phyloP scores from a whole-genome alignment of 768 basidiomycete species.

The Trametes villosa region DNA sequence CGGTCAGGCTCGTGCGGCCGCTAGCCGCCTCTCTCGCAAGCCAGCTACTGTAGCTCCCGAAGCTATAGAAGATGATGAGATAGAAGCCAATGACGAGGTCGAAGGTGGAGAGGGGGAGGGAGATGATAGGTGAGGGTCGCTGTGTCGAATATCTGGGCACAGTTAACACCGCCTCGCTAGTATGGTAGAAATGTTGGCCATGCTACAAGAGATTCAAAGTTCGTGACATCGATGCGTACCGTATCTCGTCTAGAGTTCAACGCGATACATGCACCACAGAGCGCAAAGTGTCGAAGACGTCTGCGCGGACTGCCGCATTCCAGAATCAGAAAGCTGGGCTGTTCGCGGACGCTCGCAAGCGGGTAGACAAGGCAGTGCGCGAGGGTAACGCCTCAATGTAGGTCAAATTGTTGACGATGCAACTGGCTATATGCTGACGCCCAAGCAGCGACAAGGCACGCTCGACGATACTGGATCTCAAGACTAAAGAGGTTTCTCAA shows the following conservation, averaged over 20 bases:
- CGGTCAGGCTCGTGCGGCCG: too few relatives aligned
- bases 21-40: too few relatives aligned
- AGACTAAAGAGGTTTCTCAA: constrained; percentile 26
- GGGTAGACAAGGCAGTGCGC: constrained; percentile 21
- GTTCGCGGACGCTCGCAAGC: constrained; percentile 28
- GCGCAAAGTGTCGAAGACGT: constrained; percentile 30
- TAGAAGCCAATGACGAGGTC: constrained; percentile 8
- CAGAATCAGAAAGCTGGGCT: constrained; percentile 30
- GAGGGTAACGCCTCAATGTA: constrained; percentile 30
- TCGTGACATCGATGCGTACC: background rate
- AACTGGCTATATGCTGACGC: background rate
- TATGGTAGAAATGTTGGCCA: constrained; percentile 32
- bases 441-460: constrained; percentile 34
- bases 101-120: constrained; percentile 12
- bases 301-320: constrained; percentile 27
- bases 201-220: constrained; percentile 35
- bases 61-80: background rate
- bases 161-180: background rate
- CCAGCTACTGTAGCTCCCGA: background rate
- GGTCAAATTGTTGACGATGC: background rate
- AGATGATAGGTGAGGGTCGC: constrained; percentile 20
- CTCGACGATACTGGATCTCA: constrained; percentile 26
- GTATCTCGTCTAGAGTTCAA: too few relatives aligned
- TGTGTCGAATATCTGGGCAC: too few relatives aligned
- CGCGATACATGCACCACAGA: constrained; percentile 20